phyloP scores from a whole-genome alignment of 768 basidiomycete species.

The Termitomyces sp. region DNA sequence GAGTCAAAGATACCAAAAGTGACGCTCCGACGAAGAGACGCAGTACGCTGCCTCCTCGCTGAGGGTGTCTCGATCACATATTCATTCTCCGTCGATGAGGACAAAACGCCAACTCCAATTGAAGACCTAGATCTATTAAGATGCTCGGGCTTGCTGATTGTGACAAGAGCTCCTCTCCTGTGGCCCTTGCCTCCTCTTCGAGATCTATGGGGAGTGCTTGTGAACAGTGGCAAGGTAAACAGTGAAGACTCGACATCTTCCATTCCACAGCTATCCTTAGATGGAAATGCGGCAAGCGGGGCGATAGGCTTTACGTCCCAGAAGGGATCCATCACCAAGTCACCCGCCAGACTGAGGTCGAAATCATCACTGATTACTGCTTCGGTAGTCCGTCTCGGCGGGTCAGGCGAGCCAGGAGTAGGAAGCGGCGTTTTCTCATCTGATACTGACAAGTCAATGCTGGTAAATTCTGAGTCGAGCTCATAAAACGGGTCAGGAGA shows the following conservation, averaged over 20 bases:
- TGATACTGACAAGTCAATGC: conserved; percentile 8
- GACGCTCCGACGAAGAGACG: conserved; percentile 7
- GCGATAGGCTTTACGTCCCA: conserved; percentile 1
- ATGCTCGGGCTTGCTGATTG: conserved; percentile 9
- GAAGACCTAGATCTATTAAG: not conserved
- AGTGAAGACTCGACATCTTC: not conserved
- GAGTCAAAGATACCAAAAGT: conserved; percentile 9
- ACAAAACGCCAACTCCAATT: not conserved
- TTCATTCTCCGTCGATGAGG: not conserved
- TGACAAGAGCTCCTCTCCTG: conserved; percentile 9
- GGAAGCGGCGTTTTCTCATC: not conserved
- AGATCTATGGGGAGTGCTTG: conserved; percentile 9
- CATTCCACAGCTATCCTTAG: not conserved
- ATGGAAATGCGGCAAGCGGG: not conserved
- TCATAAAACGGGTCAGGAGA: not conserved
- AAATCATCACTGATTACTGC: not conserved
- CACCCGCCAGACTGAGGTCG: not conserved
- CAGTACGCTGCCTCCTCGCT: conserved; percentile 4
- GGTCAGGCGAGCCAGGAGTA: not conserved
- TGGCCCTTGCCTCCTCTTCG: conserved; percentile 9
- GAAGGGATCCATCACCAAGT: conserved; percentile 7
- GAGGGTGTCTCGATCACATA: conserved; percentile 6
- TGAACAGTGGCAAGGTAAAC: conserved; percentile 9
- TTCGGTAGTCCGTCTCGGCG: not conserved
- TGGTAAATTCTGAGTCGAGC: not conserved